These are phyloP conservation scores for Diophrys sp. DNA, from an alignment of 73 alveolate genomes.

Conservation along the genomic window DNA sequence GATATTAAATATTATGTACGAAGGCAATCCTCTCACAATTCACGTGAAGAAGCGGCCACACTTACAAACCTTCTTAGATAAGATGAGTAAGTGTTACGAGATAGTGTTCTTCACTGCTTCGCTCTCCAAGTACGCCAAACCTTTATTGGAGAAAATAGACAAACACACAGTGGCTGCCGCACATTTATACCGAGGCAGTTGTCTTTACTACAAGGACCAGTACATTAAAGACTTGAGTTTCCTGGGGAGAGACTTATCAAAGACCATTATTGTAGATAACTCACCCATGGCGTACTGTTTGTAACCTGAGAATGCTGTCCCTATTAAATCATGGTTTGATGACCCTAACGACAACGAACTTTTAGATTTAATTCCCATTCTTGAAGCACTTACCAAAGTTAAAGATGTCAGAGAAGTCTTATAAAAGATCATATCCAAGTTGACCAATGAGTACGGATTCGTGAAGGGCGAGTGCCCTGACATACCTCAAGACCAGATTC, in stretches of 20 bases:
- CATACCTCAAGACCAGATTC: not conserved
- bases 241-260: constrained; percentile 72
- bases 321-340: constrained; percentile 53
- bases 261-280: constrained; percentile 63
- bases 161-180: constrained; percentile 20
- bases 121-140: constrained; percentile 19
- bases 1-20: constrained; percentile 38
- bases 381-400: constrained; percentile 25
- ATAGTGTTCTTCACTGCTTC: constrained; percentile 18
- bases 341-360: constrained; percentile 54
- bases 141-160: constrained; percentile 13
- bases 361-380: constrained; percentile 25
- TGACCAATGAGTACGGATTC: not conserved
- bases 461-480: not conserved
- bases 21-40: constrained; percentile 19
- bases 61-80: constrained; percentile 11
- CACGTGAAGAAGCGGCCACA: constrained; percentile 20
- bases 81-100: constrained; percentile 19
- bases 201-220: constrained; percentile 52
- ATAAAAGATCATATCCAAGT: not conserved
- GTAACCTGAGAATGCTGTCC: constrained; percentile 64
- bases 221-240: constrained; percentile 74
- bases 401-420: constrained; percentile 34
- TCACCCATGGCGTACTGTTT: constrained; percentile 33
- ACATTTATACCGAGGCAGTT: constrained; percentile 71